These are phyloP conservation scores for Boletus rubroflammeus DNA, from an alignment of 768 basidiomycete species.

Conservation along the genomic window DNA sequence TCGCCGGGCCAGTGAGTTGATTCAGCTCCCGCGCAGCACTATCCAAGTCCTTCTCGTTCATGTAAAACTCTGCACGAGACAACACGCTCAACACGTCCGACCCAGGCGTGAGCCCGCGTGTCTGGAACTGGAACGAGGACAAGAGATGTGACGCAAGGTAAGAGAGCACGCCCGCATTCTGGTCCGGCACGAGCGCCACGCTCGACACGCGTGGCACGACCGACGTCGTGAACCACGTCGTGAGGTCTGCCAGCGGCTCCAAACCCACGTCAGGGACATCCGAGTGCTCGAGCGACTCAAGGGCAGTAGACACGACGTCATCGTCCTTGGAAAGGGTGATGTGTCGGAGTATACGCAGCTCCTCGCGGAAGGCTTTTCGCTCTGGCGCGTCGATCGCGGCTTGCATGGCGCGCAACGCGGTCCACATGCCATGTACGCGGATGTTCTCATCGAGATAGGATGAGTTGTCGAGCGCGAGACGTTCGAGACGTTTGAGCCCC, in stretches of 20 bases:
- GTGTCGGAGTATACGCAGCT: conserved; percentile 79
- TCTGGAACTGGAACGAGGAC: conserved; percentile 72
- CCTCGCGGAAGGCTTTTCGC: conserved; percentile 83
- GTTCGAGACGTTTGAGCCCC: conserved; percentile 86
- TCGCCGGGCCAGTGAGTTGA: conserved; percentile 80
- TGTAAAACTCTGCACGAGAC: conserved; percentile 81
- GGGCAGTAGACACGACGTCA: conserved; percentile 56
- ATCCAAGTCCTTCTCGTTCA: conserved; percentile 89
- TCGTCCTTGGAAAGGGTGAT: conserved; percentile 71
- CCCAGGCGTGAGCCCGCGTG: conserved; percentile 68
- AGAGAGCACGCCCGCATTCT: conserved; percentile 83
- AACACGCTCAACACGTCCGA: conserved; percentile 84
- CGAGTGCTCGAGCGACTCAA: conserved; percentile 64
- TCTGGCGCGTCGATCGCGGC: conserved; percentile 60
- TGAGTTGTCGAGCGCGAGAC: conserved; percentile 88
- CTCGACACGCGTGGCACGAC: conserved; percentile 81
- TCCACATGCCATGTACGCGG: conserved; percentile 88
- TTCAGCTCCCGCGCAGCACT: conserved; percentile 86
- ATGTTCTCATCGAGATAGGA: conserved; percentile 90
- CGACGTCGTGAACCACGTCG: conserved; percentile 84
- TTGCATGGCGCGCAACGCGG: conserved; percentile 80
- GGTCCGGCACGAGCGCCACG: conserved; percentile 91
- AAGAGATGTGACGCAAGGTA: conserved; percentile 80
- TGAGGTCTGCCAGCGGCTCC: conserved; percentile 84
- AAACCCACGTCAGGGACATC: conserved; percentile 79